phyloP scores from a whole-genome alignment of 306 rosid species.

The cucumber (Cucumis sativus) region DNA sequence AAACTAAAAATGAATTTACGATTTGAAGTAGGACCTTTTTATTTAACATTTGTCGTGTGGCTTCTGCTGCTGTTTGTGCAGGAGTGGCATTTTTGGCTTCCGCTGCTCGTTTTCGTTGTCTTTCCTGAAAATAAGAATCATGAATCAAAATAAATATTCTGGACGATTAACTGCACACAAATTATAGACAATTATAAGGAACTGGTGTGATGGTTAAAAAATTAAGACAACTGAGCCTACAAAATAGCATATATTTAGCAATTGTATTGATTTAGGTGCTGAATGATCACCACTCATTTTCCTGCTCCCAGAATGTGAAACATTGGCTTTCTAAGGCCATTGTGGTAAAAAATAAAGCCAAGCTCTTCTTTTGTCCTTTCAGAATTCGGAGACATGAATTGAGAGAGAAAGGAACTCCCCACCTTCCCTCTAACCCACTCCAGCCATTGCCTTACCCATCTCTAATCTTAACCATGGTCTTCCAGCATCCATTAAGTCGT shows the following conservation, averaged over 20 bases:
- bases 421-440: too few species aligned
- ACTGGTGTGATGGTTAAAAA: neutral
- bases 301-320: too few species aligned
- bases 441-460: too few species aligned
- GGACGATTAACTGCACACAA: neutral
- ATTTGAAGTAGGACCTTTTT: constrained; percentile 31
- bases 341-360: too few species aligned
- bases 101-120: constrained; percentile 27
- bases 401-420: too few species aligned
- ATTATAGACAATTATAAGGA: neutral
- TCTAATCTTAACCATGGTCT: too few species aligned
- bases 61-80: constrained; percentile 70
- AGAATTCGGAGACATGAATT: too few species aligned
- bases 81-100: constrained; percentile 38
- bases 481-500: too few species aligned
- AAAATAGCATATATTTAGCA: neutral
- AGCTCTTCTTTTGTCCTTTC: too few species aligned
- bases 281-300: too few species aligned
- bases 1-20: neutral
- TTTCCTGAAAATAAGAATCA: constrained; percentile 26
- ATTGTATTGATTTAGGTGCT: neutral
- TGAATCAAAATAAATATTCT: neutral
- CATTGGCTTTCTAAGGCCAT: too few species aligned
- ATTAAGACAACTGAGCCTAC: neutral
- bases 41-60: constrained; percentile 43